Percentiles rank a stretch among this genome's conserved stretches.
Conservation (phyloP, 495 filamentous ascomycete genomes). For the Penicillium pulvis region DNA sequence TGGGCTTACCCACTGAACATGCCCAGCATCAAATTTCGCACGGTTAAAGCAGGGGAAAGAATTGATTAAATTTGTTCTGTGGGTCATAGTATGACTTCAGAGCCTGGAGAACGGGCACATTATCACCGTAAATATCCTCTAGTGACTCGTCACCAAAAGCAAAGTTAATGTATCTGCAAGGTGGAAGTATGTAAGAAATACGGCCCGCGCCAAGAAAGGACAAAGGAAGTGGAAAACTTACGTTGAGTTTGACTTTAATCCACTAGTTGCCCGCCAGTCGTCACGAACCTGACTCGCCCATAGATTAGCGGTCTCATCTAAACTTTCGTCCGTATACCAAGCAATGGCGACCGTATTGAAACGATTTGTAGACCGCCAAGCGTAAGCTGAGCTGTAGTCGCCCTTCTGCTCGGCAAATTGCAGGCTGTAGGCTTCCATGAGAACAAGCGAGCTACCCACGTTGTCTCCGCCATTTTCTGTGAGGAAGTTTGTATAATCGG, state of each 20-base stretch:
- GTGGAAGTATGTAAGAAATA: constrained; percentile 15
- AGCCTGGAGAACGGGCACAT: neutral
- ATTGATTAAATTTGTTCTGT: constrained; percentile 8
- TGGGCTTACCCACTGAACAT: too few species aligned
- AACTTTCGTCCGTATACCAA: neutral
- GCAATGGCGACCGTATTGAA: constrained; percentile 3
- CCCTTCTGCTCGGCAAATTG: neutral
- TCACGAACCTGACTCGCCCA: constrained; percentile 3
- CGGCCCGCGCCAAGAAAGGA: constrained; percentile 1
- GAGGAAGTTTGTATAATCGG: neutral
- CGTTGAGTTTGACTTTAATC: neutral
- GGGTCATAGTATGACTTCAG: constrained; percentile 9
- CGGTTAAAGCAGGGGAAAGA: neutral
- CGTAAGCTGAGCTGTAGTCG: neutral
- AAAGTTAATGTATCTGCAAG: constrained; percentile 9
- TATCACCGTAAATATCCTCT: constrained; percentile 6
- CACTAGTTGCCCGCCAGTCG: neutral
- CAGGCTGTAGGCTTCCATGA: constrained; percentile 4
- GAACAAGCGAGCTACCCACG: neutral
- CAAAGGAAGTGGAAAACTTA: constrained; percentile 15
- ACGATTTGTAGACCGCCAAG: neutral
- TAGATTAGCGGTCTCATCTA: neutral
- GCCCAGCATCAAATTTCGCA: too few species aligned
- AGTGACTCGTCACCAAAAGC: constrained; percentile 6
- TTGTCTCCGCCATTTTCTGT: neutral